phyloP scores from a whole-genome alignment of 176 grass and related monocot genomes.

The Oryza glumipatula region DNA sequence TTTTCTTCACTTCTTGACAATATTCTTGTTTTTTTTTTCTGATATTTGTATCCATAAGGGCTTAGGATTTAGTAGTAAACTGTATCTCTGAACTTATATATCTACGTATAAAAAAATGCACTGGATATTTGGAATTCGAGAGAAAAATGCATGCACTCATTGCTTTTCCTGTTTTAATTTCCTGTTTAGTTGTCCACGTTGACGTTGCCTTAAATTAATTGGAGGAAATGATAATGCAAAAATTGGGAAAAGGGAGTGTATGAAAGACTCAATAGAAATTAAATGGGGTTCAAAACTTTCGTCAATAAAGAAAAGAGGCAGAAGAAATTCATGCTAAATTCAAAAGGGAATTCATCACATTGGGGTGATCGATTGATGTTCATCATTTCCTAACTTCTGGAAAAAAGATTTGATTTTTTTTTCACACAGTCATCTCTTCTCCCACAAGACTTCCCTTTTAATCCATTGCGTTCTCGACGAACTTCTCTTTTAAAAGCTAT shows the following conservation, averaged over 20 bases:
- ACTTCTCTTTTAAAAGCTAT: background rate
- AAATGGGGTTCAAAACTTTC: background rate
- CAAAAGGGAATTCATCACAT: slow-evolving; percentile 8
- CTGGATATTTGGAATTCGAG: no score
- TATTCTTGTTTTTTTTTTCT: background rate
- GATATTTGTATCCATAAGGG: no score
- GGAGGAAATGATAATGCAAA: background rate
- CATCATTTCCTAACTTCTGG: slow-evolving; percentile 45
- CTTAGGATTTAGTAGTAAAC: no score
- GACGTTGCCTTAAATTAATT: no score
- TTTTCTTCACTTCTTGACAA: background rate
- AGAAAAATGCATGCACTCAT: background rate
- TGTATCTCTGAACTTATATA: no score
- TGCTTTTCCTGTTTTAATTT: no score
- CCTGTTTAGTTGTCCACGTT: background rate
- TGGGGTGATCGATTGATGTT: slow-evolving; percentile 23
- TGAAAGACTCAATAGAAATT: background rate
- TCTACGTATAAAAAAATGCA: no score
- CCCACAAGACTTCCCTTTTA: slow-evolving; percentile 34
- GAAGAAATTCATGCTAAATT: background rate
- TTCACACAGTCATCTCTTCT: slow-evolving; percentile 22
- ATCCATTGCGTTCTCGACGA: slow-evolving; percentile 27
- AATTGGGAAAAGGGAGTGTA: background rate
- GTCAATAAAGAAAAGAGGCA: no score
- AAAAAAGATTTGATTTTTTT: background rate